Percentiles rank a stretch among this genome's conserved stretches.
These are phyloP conservation scores for Circinella umbellata DNA, from an alignment of 371 early-diverging fungal genomes.

Conservation along the genomic window DNA sequence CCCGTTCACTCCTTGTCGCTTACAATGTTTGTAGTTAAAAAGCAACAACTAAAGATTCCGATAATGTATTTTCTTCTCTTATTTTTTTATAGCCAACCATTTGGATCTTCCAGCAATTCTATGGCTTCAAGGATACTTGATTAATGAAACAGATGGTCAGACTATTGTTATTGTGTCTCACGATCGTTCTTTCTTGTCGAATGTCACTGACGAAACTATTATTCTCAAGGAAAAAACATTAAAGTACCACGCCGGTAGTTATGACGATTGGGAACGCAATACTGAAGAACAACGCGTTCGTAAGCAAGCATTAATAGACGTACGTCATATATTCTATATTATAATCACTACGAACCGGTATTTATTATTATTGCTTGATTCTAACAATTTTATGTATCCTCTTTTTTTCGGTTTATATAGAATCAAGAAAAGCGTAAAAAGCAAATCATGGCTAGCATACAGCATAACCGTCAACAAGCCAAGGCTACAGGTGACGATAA, in stretches of 20 bases:
- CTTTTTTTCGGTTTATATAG: slow-evolving; percentile 16
- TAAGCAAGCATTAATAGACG: slow-evolving; percentile 53
- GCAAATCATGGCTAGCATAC: slow-evolving; percentile 65
- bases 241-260: slow-evolving; percentile 77
- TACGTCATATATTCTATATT: slow-evolving; percentile 18
- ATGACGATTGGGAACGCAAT: slow-evolving; percentile 69
- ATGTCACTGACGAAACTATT: slow-evolving; percentile 74
- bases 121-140: slow-evolving; percentile 79
- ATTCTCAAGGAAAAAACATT: slow-evolving; percentile 67
- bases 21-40: no score
- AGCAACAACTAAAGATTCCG: no score
- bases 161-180: slow-evolving; percentile 82
- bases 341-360: neutral
- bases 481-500: slow-evolving; percentile 80
- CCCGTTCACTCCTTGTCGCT: no score
- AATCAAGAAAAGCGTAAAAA: slow-evolving; percentile 63
- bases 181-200: slow-evolving; percentile 78
- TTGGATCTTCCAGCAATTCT: slow-evolving; percentile 81
- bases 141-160: slow-evolving; percentile 52
- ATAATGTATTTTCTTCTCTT: neutral
- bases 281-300: slow-evolving; percentile 65
- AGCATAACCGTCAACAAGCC: slow-evolving; percentile 70
- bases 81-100: slow-evolving; percentile 61
- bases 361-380: neutral
- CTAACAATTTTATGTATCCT: neutral